Conservation (phyloP, 2,329 filamentous ascomycete genomes). For the Pyricularia grisea region DNA sequence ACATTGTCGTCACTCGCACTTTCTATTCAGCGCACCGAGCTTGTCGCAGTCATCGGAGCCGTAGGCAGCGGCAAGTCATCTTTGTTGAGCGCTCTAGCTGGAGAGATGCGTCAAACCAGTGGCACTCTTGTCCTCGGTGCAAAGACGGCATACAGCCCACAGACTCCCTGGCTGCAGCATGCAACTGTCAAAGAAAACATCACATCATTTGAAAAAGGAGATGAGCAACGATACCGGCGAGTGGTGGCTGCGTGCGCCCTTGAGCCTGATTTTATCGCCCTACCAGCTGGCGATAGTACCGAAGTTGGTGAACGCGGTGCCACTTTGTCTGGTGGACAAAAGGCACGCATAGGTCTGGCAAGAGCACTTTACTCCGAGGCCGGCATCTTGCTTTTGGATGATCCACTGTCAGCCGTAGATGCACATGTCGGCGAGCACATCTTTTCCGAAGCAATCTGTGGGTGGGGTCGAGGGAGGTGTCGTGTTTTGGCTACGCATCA, state of each 20-base stretch:
- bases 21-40: slow-evolving; percentile 14
- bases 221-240: slow-evolving; percentile 65
- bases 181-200: slow-evolving; percentile 37
- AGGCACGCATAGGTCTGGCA: slow-evolving; percentile 84
- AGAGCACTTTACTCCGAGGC: slow-evolving; percentile 84
- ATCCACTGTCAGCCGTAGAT: slow-evolving; percentile 86
- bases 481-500: background rate
- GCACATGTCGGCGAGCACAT: slow-evolving; percentile 43
- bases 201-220: slow-evolving; percentile 14
- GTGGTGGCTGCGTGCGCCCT: slow-evolving; percentile 80
- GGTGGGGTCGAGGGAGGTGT: background rate
- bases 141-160: slow-evolving; percentile 20
- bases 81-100: slow-evolving; percentile 18
- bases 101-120: slow-evolving; percentile 15
- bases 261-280: slow-evolving; percentile 77
- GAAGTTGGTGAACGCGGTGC: slow-evolving; percentile 90
- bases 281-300: slow-evolving; percentile 80
- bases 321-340: slow-evolving; percentile 84
- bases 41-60: slow-evolving; percentile 22
- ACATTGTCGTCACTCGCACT: slow-evolving; percentile 12
- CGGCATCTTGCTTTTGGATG: slow-evolving; percentile 75
- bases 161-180: slow-evolving; percentile 57
- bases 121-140: slow-evolving; percentile 16
- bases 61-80: slow-evolving; percentile 23
- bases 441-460: background rate